These are phyloP conservation scores for Primulina eburnea DNA, from an alignment of 257 asterid species.

Conservation along the genomic window DNA sequence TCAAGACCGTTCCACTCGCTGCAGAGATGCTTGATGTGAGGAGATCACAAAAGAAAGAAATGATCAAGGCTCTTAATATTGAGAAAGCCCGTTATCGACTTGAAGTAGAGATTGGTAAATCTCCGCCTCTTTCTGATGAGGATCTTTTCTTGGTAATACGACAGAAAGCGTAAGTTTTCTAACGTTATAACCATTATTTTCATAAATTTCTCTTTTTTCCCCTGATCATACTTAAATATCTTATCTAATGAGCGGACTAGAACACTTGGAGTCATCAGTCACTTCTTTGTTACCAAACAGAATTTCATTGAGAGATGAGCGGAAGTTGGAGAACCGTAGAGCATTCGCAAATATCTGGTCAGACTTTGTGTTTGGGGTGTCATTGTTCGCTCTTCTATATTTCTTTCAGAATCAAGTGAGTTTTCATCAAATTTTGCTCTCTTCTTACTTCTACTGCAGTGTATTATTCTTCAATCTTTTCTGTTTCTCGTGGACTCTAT, in stretches of 20 bases:
- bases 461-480: not conserved
- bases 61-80: conserved; percentile 66
- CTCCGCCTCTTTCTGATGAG: conserved; percentile 90
- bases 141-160: conserved; percentile 74
- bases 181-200: not conserved
- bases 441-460: conserved; percentile 17
- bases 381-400: conserved; percentile 76
- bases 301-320: conserved; percentile 76
- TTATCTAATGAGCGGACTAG: not conserved
- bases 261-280: conserved; percentile 2
- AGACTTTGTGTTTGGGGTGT: conserved; percentile 78
- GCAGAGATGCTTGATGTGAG: conserved; percentile 84
- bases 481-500: not conserved
- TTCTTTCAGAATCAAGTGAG: conserved; percentile 83
- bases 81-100: conserved; percentile 87
- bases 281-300: conserved; percentile 40
- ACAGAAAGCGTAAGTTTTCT: conserved; percentile 71
- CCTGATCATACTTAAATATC: not conserved
- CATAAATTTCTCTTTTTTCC: not conserved
- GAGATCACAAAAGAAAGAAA: conserved; percentile 77
- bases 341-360: conserved; percentile 98
- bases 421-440: conserved; percentile 18
- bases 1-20: conserved; percentile 88
- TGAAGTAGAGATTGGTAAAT: conserved; percentile 95
- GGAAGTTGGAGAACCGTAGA: conserved; percentile 89